Evolutionary conservation across 441 rosid species (phyloP), one percentile per base, ranked within the genome.

Genomic region (Populus hybrid): DNA sequence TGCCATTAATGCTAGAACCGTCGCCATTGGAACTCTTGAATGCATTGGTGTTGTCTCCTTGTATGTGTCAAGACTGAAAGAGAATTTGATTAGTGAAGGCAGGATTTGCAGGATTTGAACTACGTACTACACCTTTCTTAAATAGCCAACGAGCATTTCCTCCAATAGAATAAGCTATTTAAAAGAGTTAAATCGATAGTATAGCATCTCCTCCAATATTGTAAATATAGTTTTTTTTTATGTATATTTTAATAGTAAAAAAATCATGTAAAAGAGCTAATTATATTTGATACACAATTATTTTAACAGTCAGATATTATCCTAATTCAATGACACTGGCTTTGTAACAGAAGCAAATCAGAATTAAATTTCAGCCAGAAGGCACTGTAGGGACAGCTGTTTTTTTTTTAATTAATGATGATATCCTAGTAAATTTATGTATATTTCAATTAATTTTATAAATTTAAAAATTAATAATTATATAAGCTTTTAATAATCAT

Each of bases 1-100:
- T 24, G 84, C 34, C 71, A 57, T 10, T 59, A 68, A 10, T 11
- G 40, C 81, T 38, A 85, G 16, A 66, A 63, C 9, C 23, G 69
- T 18, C 40, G 63, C 38, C 57, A 72, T 18, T 35, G 70, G 24
- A 69, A 68, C 14, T 30, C 11, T 54, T 54, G 30, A 4, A 11
- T 2, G 32, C 76, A 70, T 67, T 26, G 18, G 50, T 76, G 34
- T 30, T 40, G 57, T 57, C 68, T 0, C 46, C 1, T 67, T 14
- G 10, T 6, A 30, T 16, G 11, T 10, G 5, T 14, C 8, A 50
- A 7, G 7, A 24, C 7, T 63, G 10, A 21, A n/a, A 24, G 28
- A 63, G 11, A n/a, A 7, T 20, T 63, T 63, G 67, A 20, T 21
- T 3, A 63, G 26, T 46, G 57, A 46, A 46, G 20, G 57, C 18